Base-by-base conservation (phyloP, 1,139 yeast species). In the Suhomyces ambrosiae region DNA sequence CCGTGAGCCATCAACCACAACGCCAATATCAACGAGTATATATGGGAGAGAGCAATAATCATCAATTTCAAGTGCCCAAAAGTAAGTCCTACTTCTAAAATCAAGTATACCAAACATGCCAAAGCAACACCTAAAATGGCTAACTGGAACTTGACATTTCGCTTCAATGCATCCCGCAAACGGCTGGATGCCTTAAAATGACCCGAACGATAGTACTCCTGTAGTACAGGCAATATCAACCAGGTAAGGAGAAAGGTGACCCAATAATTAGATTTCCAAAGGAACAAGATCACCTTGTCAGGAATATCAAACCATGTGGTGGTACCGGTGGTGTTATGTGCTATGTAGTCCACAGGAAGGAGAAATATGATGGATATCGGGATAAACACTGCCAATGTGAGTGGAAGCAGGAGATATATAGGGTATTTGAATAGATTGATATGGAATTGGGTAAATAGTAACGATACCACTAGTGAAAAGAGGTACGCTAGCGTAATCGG, bases 1-100 rank as follows among this genome's bases (percentile, higher is more conserved):
- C 95, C 95, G 55, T 86, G 92, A 1, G 92, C 87, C 86, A 87
- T 81, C 38, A 87, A 65, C 94, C 94, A 86, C 21, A 86, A 68
- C 1, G 94, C 90, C 31, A 87, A 56, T 2, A 83, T 70, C 53
- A 87, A 70, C 0, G 95, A 78, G 56, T 86, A 87, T n/a, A 86
- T 80, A 56, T 87, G 94, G 1, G 94, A 79, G 19, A 86, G 54
- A 0, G 94, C 92, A 47, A 87, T 84, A 11, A 84, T 71, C 64
- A 86, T 72, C 33, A 82, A 71, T 55, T 82, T 84, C 53, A 86
- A 63, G 32, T 82, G 78, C 32, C 60, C 58, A 41, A 79, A 62
- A 3, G 78, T 68, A 33, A 86, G 68, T 3, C 90, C 88, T 7
- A 77, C 75, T 40, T 78, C 80, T 11, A 83, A 49, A 26, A 82